Base-by-base conservation (phyloP, 805 yeast genomes). In the Candida mattraensis region DNA sequence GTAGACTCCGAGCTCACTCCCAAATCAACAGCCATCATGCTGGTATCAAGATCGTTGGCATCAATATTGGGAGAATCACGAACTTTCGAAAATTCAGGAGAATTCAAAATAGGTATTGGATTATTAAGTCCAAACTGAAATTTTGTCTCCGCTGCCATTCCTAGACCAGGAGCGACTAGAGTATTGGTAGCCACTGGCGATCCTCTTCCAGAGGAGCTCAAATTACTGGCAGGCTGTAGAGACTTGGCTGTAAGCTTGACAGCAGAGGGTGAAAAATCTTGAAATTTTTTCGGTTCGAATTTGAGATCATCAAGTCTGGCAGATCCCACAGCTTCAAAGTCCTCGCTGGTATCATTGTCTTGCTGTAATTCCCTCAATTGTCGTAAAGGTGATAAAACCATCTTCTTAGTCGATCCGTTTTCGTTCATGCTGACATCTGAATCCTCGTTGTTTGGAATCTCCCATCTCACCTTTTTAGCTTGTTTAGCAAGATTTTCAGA, bases 391-490 rank as follows among this genome's bases (percentile, higher is more conserved):
- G 47, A 41, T 3, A 45, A 41, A 9, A 30, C 33, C 14, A 14
- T 22, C 21, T 25, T 42, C 24, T 33, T 44, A 11, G 39, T 15
- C 5, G 28, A 15, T 7, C 19, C 7, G 20, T 34, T 37, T 9
- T 47, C 51, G 18, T 33, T 37, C 52, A 43, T 45, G 25, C 40
- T 44, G 7, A 47, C 37, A 30, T 51, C 55, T 3, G 48, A 42
- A n/a, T 45, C 45, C 8, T 35, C 45, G 3, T 38, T 38, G 18
- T 39, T 30, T 2, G 69, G 69, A 9, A 64, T 63, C 39, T 66
- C 67, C 73, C 76, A 72, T 42, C 76, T 62, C 2, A 73, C 78
- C 39, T 64, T 70, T 35, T 70, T 70, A 9, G 54, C 29, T 8
- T 48, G 47, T 39, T 58, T 63, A 16, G 27, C 28, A 2, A 23